Conservation (phyloP, 2,329 filamentous ascomycete genomes). For the Daldinia sp. region DNA sequence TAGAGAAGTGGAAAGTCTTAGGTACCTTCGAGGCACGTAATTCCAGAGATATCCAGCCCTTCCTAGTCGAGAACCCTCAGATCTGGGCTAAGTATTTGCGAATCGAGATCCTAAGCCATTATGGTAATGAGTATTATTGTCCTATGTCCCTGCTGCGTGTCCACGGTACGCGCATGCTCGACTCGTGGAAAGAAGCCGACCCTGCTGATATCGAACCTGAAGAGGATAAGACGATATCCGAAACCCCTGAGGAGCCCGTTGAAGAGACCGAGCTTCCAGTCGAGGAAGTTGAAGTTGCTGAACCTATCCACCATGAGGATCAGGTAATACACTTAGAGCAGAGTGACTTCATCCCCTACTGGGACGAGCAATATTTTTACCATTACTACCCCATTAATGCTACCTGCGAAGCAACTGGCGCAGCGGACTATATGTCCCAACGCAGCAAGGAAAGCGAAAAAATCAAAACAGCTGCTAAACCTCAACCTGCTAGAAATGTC, state of each 20-base stretch:
- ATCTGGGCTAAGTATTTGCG: slow-evolving; percentile 96
- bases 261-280: slow-evolving; percentile 39
- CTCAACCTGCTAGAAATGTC: slow-evolving; percentile 32
- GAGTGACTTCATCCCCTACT: slow-evolving; percentile 46
- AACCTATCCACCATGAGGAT: slow-evolving; percentile 44
- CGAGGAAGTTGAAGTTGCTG: slow-evolving; percentile 43
- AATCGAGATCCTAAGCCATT: slow-evolving; percentile 92
- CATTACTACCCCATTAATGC: slow-evolving; percentile 37
- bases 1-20: slow-evolving; percentile 89
- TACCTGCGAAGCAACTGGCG: slow-evolving; percentile 38
- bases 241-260: slow-evolving; percentile 51
- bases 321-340: slow-evolving; percentile 38
- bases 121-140: slow-evolving; percentile 96
- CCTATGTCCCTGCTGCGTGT: slow-evolving; percentile 90
- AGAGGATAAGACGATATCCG: slow-evolving; percentile 54
- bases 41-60: slow-evolving; percentile 92
- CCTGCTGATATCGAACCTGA: slow-evolving; percentile 72
- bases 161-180: slow-evolving; percentile 95
- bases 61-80: slow-evolving; percentile 90
- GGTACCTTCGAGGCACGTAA: slow-evolving; percentile 93
- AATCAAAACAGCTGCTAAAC: slow-evolving; percentile 25
- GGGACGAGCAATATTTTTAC: slow-evolving; percentile 49
- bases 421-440: slow-evolving; percentile 29
- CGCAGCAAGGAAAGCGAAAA: slow-evolving; percentile 28
- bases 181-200: slow-evolving; percentile 89